These are phyloP conservation scores for Aspergillus flavus DNA, from an alignment of 2,329 filamentous ascomycete genomes.

Conservation along the genomic window DNA sequence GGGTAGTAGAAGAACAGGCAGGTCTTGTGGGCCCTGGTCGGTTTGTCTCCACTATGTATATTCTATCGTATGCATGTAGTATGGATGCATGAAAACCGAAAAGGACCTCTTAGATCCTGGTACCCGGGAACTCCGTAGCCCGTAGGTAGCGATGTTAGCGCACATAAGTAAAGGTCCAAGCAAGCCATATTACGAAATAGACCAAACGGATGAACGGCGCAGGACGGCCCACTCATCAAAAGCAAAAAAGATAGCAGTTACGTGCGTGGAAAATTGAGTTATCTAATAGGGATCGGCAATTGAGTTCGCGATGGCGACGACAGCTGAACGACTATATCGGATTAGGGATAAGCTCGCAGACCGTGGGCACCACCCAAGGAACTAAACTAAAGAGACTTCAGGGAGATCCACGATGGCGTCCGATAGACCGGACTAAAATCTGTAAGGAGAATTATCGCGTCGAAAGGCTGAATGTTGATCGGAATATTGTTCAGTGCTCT, in stretches of 20 bases:
- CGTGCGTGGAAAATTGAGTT: slow-evolving; percentile 18
- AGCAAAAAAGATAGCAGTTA: slow-evolving; percentile 13
- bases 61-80: slow-evolving; percentile 7
- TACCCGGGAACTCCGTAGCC: background rate
- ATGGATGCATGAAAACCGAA: slow-evolving; percentile 10
- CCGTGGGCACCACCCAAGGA: slow-evolving; percentile 6
- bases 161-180: slow-evolving; percentile 2
- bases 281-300: slow-evolving; percentile 16
- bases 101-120: slow-evolving; percentile 2
- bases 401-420: slow-evolving; percentile 3
- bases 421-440: background rate
- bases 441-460: background rate
- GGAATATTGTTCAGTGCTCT: background rate
- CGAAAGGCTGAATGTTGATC: background rate
- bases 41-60: slow-evolving; percentile 18
- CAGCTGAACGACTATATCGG: background rate
- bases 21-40: background rate
- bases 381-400: background rate
- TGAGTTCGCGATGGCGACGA: background rate
- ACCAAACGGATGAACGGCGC: slow-evolving; percentile 22
- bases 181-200: slow-evolving; percentile 13
- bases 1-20: slow-evolving; percentile 6
- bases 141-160: background rate
- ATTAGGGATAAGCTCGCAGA: background rate
- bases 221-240: slow-evolving; percentile 20